These are phyloP conservation scores for Colletotrichum chlorophyti DNA, from an alignment of 2,329 filamentous ascomycete genomes.

Conservation along the genomic window DNA sequence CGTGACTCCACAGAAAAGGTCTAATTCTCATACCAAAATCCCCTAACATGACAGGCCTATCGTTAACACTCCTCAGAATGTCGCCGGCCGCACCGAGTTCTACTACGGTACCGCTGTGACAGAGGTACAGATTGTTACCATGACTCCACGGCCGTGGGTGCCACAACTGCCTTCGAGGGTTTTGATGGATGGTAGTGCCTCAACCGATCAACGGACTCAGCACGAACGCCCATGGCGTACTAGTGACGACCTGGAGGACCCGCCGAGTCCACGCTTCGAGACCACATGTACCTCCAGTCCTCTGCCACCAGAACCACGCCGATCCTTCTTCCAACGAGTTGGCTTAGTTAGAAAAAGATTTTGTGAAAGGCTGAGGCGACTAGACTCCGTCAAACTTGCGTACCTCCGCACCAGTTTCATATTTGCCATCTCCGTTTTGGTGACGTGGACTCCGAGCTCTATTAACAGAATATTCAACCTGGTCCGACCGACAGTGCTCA, in stretches of 20 bases:
- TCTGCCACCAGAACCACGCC: constrained; percentile 13
- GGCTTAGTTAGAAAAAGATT: constrained; percentile 6
- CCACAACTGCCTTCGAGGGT: constrained; percentile 28
- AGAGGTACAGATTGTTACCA: constrained; percentile 53
- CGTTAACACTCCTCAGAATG: constrained; percentile 29
- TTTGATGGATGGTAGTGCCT: background rate
- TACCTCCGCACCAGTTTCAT: constrained; percentile 68
- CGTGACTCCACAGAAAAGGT: constrained; percentile 42
- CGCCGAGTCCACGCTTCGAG: constrained; percentile 30
- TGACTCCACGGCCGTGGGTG: constrained; percentile 19
- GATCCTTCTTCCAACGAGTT: constrained; percentile 27
- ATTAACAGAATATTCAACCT: constrained; percentile 78
- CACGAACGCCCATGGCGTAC: constrained; percentile 22
- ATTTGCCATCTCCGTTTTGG: constrained; percentile 65
- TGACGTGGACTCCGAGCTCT: constrained; percentile 71
- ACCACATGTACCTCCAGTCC: constrained; percentile 34
- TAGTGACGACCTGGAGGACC: constrained; percentile 17
- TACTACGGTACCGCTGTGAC: constrained; percentile 61
- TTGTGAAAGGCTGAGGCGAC: constrained; percentile 42
- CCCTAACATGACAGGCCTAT: background rate
- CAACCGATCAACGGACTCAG: constrained; percentile 12
- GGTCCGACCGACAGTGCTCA: constrained; percentile 56
- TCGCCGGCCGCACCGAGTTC: constrained; percentile 39
- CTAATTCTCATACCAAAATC: constrained; percentile 32
- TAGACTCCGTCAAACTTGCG: constrained; percentile 66